Conservation (phyloP, 2,329 filamentous ascomycete genomes). For the Triangularia verruculosa region DNA sequence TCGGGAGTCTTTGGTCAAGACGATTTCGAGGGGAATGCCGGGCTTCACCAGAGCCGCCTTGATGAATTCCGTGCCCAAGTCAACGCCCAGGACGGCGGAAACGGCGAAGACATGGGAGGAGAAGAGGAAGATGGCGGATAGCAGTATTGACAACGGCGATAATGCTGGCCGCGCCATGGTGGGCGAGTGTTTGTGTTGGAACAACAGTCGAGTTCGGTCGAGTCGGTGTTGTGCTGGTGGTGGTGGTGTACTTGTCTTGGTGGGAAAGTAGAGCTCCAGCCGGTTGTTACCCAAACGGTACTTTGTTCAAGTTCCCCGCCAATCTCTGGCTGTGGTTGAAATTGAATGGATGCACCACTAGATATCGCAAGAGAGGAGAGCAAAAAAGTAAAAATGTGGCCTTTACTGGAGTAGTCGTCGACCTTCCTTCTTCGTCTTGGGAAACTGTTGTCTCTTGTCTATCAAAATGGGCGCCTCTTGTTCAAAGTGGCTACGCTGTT, state of each 20-base stretch:
- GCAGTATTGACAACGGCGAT: conserved; percentile 37
- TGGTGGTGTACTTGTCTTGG: conserved; percentile 10
- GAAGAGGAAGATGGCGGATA: conserved; percentile 42
- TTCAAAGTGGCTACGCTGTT: conserved; percentile 24
- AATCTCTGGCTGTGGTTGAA: neutral
- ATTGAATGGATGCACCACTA: neutral
- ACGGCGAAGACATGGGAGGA: conserved; percentile 50
- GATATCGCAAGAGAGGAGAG: conserved; percentile 11
- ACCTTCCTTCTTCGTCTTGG: conserved; percentile 6
- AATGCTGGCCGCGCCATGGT: conserved; percentile 38
- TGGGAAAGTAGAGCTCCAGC: conserved; percentile 6
- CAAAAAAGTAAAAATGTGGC: conserved; percentile 19
- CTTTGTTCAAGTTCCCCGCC: neutral
- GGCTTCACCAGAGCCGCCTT: conserved; percentile 96
- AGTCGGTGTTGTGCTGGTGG: neutral
- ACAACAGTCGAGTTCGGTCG: neutral
- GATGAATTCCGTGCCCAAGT: conserved; percentile 94
- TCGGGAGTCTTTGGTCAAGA: conserved; percentile 95
- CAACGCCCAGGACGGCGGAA: conserved; percentile 82
- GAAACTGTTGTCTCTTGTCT: neutral
- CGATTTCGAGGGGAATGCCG: conserved; percentile 94
- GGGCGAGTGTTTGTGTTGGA: conserved; percentile 22
- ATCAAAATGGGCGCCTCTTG: neutral
- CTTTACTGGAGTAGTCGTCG: conserved; percentile 15
- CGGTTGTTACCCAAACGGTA: neutral